Percentiles rank a stretch among this genome's conserved stretches.
Conservation (phyloP, 192 early-diverging fungal genomes). For the Chytriomyces confervae region DNA sequence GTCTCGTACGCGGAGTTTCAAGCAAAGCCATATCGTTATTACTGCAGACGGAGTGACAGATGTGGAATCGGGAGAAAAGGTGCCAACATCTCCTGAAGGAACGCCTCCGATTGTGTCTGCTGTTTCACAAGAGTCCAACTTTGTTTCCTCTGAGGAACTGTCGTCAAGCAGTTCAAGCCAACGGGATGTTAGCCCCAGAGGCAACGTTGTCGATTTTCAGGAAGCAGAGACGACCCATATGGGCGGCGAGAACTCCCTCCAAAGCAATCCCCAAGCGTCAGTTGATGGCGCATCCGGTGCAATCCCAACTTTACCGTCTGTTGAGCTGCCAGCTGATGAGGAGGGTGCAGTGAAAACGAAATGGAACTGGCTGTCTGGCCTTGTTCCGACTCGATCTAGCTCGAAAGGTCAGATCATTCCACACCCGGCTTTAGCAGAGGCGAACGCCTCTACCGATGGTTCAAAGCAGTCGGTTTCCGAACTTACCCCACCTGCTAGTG, state of each 20-base stretch:
- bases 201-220: no score
- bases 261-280: no score
- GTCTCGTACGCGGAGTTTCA: slow-evolving; percentile 22
- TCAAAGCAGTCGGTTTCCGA: no score
- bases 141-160: no score
- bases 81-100: neutral
- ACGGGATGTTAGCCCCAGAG: no score
- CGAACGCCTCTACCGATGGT: neutral
- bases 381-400: neutral
- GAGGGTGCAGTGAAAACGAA: neutral
- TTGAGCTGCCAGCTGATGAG: neutral
- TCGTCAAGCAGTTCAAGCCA: no score
- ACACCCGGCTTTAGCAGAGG: neutral
- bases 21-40: slow-evolving; percentile 29
- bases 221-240: no score
- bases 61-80: neutral
- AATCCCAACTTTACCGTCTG: neutral
- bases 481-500: neutral
- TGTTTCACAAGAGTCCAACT: no score
- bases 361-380: slow-evolving; percentile 1
- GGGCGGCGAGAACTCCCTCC: no score
- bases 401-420: neutral
- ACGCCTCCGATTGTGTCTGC: neutral
- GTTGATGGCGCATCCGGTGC: neutral
- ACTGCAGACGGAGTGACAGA: slow-evolving; percentile 7